Evolutionary conservation across 2,329 filamentous ascomycete genomes (phyloP).

Genomic region (Escovopsis sp.): DNA sequence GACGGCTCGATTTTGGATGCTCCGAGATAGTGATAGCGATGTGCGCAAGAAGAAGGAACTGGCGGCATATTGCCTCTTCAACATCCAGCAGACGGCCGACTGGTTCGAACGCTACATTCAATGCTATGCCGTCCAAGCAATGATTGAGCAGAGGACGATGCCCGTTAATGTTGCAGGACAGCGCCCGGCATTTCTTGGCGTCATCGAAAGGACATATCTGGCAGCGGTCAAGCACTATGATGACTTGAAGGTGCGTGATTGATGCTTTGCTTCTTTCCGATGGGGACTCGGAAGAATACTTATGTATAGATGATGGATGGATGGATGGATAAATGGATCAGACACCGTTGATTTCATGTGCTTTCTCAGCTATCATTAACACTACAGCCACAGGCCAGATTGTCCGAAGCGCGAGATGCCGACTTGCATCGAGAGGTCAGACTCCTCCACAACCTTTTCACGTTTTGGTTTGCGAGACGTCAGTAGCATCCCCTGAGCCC

Average conservation of each 20-base stretch:
- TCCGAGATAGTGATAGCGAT: constrained; percentile 11
- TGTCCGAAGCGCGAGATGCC: not conserved
- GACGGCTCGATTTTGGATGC: constrained; percentile 24
- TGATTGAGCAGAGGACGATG: constrained; percentile 12
- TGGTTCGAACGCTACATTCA: constrained; percentile 24
- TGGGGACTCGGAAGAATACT: not conserved
- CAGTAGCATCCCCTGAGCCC: constrained; percentile 11
- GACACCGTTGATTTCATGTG: not conserved
- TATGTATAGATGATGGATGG: too few species aligned
- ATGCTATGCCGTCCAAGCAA: constrained; percentile 12
- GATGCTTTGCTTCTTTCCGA: not conserved
- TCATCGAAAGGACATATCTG: constrained; percentile 12
- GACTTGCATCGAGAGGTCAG: constrained; percentile 14
- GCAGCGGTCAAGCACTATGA: constrained; percentile 10
- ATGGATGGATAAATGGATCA: too few species aligned
- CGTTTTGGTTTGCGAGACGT: constrained; percentile 34
- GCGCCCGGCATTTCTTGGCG: not conserved
- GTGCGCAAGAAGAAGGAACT: constrained; percentile 18
- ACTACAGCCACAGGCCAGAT: not conserved
- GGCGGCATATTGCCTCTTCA: constrained; percentile 25
- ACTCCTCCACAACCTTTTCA: constrained; percentile 27
- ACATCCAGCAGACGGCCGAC: constrained; percentile 20
- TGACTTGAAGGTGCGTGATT: constrained; percentile 11
- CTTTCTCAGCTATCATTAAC: not conserved
- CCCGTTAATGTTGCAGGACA: not conserved